phyloP scores from a whole-genome alignment of 2,329 filamentous ascomycete species.

The Claviceps pazoutovae region DNA sequence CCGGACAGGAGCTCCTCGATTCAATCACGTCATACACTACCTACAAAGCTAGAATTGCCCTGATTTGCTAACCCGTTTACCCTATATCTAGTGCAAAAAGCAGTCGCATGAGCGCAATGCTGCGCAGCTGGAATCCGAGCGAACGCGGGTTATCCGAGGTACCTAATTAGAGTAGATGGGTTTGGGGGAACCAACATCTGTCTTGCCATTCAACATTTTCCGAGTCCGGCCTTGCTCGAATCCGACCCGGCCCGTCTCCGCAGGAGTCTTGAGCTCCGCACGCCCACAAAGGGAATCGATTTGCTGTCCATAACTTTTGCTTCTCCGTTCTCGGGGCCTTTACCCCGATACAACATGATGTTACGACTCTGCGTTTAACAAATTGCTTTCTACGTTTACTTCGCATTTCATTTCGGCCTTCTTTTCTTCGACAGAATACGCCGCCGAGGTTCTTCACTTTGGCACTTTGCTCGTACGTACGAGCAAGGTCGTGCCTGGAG shows the following conservation, averaged over 20 bases:
- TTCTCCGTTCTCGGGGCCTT: neutral
- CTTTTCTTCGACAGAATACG: neutral
- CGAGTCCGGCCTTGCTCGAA: neutral
- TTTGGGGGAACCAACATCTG: neutral
- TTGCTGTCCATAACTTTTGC: neutral
- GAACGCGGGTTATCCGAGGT: slow-evolving; percentile 87
- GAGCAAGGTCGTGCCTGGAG: slow-evolving; percentile 1
- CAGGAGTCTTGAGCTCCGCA: neutral
- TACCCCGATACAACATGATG: slow-evolving; percentile 7
- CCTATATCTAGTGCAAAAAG: slow-evolving; percentile 62
- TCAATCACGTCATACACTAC: too few relatives aligned
- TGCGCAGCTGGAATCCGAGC: slow-evolving; percentile 79
- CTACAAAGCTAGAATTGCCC: too few relatives aligned
- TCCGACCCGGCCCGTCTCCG: neutral
- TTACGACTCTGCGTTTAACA: slow-evolving; percentile 6
- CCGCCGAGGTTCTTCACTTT: neutral
- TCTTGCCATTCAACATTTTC: neutral
- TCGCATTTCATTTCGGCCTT: neutral
- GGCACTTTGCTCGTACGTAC: neutral
- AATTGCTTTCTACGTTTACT: too few relatives aligned
- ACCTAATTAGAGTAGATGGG: slow-evolving; percentile 37
- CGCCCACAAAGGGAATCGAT: too few relatives aligned
- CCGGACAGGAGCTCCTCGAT: too few relatives aligned
- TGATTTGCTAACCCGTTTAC: slow-evolving; percentile 5
- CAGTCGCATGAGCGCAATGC: slow-evolving; percentile 91